A percentile compares a stretch with the other conserved stretches of the same genome.
Conservation (phyloP, 305 asterid species). For the Fraxinus baroniana region DNA sequence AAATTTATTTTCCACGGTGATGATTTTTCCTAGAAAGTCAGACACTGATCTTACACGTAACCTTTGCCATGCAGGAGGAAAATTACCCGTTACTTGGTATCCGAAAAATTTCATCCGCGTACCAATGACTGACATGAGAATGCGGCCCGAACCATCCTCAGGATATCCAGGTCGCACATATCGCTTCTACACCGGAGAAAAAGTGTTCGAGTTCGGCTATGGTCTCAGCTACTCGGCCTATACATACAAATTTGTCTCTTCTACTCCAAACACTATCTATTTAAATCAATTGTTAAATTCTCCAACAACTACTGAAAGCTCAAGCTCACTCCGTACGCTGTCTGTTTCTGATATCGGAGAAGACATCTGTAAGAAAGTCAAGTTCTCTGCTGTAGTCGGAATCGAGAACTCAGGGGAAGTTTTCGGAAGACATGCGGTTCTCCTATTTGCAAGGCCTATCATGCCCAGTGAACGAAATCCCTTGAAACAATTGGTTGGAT, state of each 20-base stretch:
- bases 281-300: conserved; percentile 17
- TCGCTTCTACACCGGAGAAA: conserved; percentile 68
- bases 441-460: conserved; percentile 31
- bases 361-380: conserved; percentile 31
- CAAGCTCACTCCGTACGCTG: conserved; percentile 15
- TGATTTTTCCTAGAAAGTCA: neutral
- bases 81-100: conserved; percentile 52
- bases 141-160: conserved; percentile 70
- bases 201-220: conserved; percentile 60
- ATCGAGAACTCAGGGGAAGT: conserved; percentile 43
- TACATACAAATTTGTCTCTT: conserved; percentile 35
- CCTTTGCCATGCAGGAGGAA: conserved; percentile 40
- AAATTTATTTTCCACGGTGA: neutral
- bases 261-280: conserved; percentile 44
- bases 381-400: conserved; percentile 40
- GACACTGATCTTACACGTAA: neutral
- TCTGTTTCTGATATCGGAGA: conserved; percentile 35
- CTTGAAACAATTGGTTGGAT: neutral
- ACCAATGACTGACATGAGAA: conserved; percentile 86
- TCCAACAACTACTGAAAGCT: neutral
- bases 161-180: conserved; percentile 82
- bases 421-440: conserved; percentile 45
- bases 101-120: conserved; percentile 45
- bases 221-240: conserved; percentile 67
- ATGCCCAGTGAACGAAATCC: conserved; percentile 11